Base-by-base conservation (phyloP, 2,329 filamentous ascomycete species). In the Chrysosphaeria jannelii region DNA sequence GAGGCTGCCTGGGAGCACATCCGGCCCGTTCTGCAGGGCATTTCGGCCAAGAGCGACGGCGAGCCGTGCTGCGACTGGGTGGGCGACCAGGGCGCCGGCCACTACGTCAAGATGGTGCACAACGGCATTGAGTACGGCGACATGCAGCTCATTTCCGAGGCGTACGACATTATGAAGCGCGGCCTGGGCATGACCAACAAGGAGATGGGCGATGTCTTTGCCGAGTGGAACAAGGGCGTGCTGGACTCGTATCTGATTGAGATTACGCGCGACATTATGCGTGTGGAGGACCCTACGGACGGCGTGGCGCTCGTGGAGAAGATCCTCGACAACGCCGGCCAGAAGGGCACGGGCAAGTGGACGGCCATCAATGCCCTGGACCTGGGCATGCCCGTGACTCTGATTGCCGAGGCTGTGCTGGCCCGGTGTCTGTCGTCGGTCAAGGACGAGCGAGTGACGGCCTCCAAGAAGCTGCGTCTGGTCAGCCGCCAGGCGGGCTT, bases 21-120 rank as follows among this genome's bases (percentile, higher is more conserved):
- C 57, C 93, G 97, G 67, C 79, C 93, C 41, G 74, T 97, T 43
- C 89, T 97, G 62, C 85, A 97, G 58, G 65, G 65, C 56, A 90
- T 97, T 45, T 63, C 85, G 33, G 85, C 85, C 49, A 93, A 97
- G 67, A 88, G 74, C 49, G 81, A 91, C 42, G 69, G 68, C 40
- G 85, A 97, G 62, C 55, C 85, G 35, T 97, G 85, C 67, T 97
- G 85, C 46, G 85, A 97, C 53, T 97, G 85, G 85, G 85, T 97
- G 40, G 85, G 85, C 56, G 85, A 93, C 53, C 78, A 93, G 51
- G 85, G 85, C 65, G 75, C 85, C 53, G 85, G 85, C 39, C 85
- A 97, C 68, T 97, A 91, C 61, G 81, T 97, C 59, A 97, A 97
- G 74, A 97, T 97, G 85, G 85, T 97, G 33, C 85, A 97, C 70